phyloP scores from a whole-genome alignment of 2,329 filamentous ascomycete genomes.

The Fusarium pininemorale region DNA sequence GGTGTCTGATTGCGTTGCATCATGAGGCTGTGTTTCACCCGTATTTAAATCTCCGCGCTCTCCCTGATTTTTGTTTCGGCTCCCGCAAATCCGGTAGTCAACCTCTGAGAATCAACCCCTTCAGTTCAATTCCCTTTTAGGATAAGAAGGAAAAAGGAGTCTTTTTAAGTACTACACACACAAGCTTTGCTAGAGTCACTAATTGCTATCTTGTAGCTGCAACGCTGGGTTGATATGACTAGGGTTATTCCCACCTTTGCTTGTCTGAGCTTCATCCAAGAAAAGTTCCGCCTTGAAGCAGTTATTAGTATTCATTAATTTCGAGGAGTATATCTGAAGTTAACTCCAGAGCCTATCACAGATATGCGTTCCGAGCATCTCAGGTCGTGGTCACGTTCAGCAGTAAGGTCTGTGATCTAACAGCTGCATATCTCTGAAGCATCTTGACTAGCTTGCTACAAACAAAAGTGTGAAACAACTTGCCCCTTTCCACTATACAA shows the following conservation, averaged over 20 bases:
- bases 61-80: background rate
- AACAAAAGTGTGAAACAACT: background rate
- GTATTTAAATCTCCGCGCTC: background rate
- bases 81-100: background rate
- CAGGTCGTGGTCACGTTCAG: background rate
- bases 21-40: background rate
- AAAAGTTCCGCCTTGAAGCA: background rate
- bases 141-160: background rate
- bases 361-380: background rate
- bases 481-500: background rate
- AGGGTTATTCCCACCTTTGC: background rate
- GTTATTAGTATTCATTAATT: background rate
- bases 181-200: no score
- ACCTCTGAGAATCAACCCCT: background rate
- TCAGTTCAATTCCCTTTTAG: no score
- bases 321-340: rapidly evolving
- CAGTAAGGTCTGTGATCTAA: background rate
- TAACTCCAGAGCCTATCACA: background rate
- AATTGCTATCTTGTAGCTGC: background rate
- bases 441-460: background rate
- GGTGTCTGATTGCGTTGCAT: background rate
- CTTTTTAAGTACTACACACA: rapidly evolving
- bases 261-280: background rate
- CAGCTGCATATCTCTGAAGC: background rate
- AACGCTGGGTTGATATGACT: background rate